phyloP scores from a whole-genome alignment of 148 eudicot genomes.

The Chenopodium quinoa region DNA sequence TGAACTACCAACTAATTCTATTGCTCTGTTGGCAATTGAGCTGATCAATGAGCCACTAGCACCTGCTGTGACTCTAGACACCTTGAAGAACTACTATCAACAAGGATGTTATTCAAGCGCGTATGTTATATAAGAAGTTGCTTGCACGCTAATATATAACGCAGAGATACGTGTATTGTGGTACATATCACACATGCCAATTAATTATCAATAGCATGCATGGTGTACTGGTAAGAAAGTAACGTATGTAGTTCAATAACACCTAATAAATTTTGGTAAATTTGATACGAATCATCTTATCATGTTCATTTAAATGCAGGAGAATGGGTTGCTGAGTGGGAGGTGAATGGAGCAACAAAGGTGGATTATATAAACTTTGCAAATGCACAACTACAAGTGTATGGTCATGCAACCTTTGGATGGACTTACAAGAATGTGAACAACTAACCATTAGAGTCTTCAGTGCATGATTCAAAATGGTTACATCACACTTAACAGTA shows the following conservation, averaged over 20 bases:
- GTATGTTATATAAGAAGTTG: not conserved
- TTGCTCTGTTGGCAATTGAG: constrained; percentile 33
- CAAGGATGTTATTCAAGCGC: constrained; percentile 36
- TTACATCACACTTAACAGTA: no score
- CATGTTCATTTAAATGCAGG: constrained; percentile 31
- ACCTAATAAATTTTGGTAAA: no score
- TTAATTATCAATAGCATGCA: no score
- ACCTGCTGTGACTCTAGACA: constrained; percentile 29
- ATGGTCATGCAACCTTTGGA: constrained; percentile 59
- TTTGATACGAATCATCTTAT: not conserved
- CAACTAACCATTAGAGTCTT: not conserved
- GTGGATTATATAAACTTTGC: constrained; percentile 47
- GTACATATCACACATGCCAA: no score
- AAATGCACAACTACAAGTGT: constrained; percentile 55
- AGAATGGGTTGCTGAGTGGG: constrained; percentile 73
- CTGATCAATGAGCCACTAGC: constrained; percentile 47
- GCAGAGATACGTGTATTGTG: no score
- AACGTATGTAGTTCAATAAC: no score
- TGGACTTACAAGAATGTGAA: constrained; percentile 69
- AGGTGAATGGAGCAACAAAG: constrained; percentile 34
- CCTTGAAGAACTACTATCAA: constrained; percentile 30
- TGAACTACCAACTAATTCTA: no score
- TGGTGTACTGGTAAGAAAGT: no score
- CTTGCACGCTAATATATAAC: no score
- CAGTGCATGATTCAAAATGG: no score